These are phyloP conservation scores for Ophiostoma montium DNA, from an alignment of 2,329 filamentous ascomycete genomes.

Conservation along the genomic window DNA sequence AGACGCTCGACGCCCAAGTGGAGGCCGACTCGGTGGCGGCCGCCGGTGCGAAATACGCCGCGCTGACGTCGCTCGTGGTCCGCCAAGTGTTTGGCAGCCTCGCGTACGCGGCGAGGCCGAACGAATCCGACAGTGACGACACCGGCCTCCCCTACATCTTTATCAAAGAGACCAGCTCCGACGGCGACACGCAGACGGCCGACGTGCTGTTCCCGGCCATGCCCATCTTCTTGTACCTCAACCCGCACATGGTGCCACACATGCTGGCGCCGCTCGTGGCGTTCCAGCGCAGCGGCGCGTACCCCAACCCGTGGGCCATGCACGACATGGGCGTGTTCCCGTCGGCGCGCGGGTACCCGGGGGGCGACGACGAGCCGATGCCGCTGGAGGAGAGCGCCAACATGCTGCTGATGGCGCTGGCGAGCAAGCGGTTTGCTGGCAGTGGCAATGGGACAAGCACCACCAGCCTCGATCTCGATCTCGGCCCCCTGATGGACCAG, in stretches of 20 bases:
- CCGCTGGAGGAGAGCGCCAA: slow-evolving; percentile 59
- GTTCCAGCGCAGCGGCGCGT: slow-evolving; percentile 65
- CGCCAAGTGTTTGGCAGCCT: slow-evolving; percentile 70
- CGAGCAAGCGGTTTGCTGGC: no score
- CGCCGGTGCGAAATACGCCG: slow-evolving; percentile 46
- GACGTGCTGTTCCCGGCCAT: slow-evolving; percentile 76
- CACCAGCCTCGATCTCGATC: no score
- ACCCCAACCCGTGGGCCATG: slow-evolving; percentile 65
- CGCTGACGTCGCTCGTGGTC: slow-evolving; percentile 64
- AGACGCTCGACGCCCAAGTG: slow-evolving; percentile 54
- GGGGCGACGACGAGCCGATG: slow-evolving; percentile 57
- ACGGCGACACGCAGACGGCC: slow-evolving; percentile 77
- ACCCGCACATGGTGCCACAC: slow-evolving; percentile 61
- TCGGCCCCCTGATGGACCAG: no score
- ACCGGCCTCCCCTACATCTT: slow-evolving; percentile 58
- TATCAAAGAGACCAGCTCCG: slow-evolving; percentile 78
- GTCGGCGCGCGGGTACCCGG: slow-evolving; percentile 55
- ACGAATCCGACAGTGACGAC: no score
- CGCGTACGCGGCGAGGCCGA: no score
- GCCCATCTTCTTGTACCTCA: slow-evolving; percentile 72
- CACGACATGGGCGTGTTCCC: slow-evolving; percentile 63
- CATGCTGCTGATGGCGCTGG: slow-evolving; percentile 52
- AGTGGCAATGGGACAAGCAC: no score
- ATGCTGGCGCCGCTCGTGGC: slow-evolving; percentile 65
- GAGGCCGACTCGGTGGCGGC: slow-evolving; percentile 50